These are phyloP conservation scores for Melanogaster broomeanus DNA, from an alignment of 768 basidiomycete species.

Conservation along the genomic window DNA sequence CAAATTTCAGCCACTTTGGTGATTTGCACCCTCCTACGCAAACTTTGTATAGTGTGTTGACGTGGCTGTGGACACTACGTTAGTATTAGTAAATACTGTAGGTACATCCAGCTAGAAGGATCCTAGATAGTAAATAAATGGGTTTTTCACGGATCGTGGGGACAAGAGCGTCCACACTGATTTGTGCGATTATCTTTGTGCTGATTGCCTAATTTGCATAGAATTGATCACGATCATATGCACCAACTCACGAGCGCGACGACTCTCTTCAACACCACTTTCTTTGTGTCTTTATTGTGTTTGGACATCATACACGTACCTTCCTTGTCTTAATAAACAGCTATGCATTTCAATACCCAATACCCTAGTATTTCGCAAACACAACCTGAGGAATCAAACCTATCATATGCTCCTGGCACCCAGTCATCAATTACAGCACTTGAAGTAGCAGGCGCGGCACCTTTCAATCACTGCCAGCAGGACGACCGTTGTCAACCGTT, in stretches of 20 bases:
- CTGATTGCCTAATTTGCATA: no score
- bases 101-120: no score
- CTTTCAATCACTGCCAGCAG: not conserved
- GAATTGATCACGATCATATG: no score
- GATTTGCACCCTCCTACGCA: not conserved
- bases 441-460: not conserved
- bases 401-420: not conserved
- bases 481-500: not conserved
- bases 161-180: no score
- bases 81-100: not conserved
- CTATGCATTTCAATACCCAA: not conserved
- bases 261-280: no score
- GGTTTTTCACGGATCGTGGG: no score
- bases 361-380: not conserved
- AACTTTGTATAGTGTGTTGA: not conserved
- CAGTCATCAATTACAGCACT: not conserved
- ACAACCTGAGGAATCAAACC: not conserved
- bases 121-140: no score
- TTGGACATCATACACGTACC: no score
- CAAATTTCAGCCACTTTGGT: not conserved
- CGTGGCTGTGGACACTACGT: not conserved
- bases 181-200: no score
- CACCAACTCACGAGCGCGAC: no score
- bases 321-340: not conserved
- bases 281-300: no score